phyloP scores from a whole-genome alignment of 2,329 filamentous ascomycete genomes.

The Trichophaea hybrida region DNA sequence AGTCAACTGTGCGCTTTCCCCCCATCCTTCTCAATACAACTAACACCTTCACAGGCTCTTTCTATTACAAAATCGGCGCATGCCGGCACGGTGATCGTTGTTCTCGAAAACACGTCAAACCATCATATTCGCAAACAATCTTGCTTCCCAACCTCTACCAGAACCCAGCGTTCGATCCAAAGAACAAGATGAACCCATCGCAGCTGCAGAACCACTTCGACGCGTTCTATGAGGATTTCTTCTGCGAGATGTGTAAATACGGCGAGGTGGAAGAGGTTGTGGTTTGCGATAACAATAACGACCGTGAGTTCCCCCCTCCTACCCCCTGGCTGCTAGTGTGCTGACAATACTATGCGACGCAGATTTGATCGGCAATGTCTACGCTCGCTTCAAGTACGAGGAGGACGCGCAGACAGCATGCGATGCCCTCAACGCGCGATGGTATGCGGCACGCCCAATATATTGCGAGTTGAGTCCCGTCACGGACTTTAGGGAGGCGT shows the following conservation, averaged over 20 bases:
- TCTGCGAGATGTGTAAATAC: conserved; percentile 99
- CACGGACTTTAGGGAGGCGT: conserved; percentile 95
- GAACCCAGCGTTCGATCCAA: conserved; percentile 92
- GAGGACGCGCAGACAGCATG: conserved; percentile 86
- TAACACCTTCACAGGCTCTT: conserved; percentile 44
- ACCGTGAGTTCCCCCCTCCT: conserved; percentile 45
- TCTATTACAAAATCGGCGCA: conserved; percentile 99
- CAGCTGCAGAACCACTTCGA: conserved; percentile 99
- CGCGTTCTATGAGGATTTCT: conserved; percentile 98
- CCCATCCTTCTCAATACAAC: conserved; percentile 52
- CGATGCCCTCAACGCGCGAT: conserved; percentile 83
- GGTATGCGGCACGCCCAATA: conserved; percentile 93
- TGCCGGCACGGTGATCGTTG: conserved; percentile 97
- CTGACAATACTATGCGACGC: neutral
- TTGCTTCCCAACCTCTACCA: conserved; percentile 98
- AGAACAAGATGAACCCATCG: conserved; percentile 88
- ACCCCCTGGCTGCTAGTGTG: neutral
- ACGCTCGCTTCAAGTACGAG: conserved; percentile 99
- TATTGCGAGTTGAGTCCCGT: conserved; percentile 96
- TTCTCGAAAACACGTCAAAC: conserved; percentile 97
- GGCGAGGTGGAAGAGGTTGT: conserved; percentile 95
- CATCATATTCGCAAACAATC: conserved; percentile 93
- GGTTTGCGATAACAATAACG: conserved; percentile 98
- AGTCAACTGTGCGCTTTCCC: conserved; percentile 28
- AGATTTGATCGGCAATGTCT: conserved; percentile 97